Evolutionary conservation across 192 early-diverging fungal species (phyloP), one percentile per base, ranked within the genome.

Genomic region (Umbelopsis sp.): DNA sequence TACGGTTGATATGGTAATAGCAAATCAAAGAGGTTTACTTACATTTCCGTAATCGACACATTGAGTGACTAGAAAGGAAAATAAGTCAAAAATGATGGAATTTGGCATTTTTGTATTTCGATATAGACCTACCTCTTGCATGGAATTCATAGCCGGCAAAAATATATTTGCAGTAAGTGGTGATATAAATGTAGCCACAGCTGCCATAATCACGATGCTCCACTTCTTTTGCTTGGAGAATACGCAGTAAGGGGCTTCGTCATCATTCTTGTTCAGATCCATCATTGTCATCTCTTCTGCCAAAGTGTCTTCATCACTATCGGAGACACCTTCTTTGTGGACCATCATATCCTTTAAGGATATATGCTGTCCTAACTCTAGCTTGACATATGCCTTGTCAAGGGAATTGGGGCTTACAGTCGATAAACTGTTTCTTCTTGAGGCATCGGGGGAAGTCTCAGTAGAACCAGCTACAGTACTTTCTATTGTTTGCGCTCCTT

Each of bases 111-210:
- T 72, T 65, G 26, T 44, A 65, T 34, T 32, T 65, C 21, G 20
- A 44, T 17, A 50, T 45, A 22, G 56, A 43, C 38, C 3, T 36
- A 49, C 71, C 20, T 59, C 22, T 45, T 73, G 59, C 44, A 73
- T 73, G 26, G 45, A 41, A 45, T 68, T 66, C 66, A 73, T 66
- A 26, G 72, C 72, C 17, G 72, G 72, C 17, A 73, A 73, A 43
- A 66, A 73, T 25, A 62, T 67, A 43, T 68, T 73, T 3, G 50
- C 65, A 26, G 72, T 66, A 44, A 73, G 65, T 8, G 72, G 72
- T 14, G 72, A 66, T 20, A 73, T 50, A 38, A 73, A 68, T 24
- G 65, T 36, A 8, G 72, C 65, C 24, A 73, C 34, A 12, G 71
- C 34, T 24, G 56, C 71, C 24, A 72, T 31, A 2, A 72, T 59